phyloP scores from a whole-genome alignment of 495 filamentous ascomycete species.

The Neurospora terricola region DNA sequence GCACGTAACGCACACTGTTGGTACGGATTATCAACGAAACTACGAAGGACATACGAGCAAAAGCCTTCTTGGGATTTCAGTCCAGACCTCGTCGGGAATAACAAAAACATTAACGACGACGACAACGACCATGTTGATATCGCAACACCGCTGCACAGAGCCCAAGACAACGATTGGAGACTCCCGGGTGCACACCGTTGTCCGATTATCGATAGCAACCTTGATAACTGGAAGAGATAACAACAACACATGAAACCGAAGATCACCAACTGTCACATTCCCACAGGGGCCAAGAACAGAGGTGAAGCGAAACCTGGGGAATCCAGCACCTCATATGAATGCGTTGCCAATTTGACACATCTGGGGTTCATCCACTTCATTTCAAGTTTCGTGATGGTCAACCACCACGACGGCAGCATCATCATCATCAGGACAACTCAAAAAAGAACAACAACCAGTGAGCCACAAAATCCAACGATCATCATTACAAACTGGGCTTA shows the following conservation, averaged over 20 bases:
- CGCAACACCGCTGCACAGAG: not conserved
- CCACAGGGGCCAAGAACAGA: not conserved
- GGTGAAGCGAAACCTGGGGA: not conserved
- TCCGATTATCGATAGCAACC: not conserved
- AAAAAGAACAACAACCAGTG: not conserved
- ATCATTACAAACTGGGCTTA: not conserved
- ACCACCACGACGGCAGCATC: not conserved
- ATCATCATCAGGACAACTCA: not conserved
- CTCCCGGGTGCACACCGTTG: not conserved
- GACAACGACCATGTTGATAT: not conserved
- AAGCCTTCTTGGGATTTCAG: not conserved
- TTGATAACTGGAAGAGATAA: not conserved
- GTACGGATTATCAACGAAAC: not conserved
- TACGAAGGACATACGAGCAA: not conserved
- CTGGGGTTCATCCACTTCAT: not conserved
- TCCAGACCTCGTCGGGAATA: not conserved
- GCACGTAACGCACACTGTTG: not conserved
- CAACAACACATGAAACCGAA: not conserved
- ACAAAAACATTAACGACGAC: not conserved
- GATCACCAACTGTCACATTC: not conserved
- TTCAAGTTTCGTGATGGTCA: not conserved
- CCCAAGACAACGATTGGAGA: not conserved
- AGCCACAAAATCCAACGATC: not conserved
- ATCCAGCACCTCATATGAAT: not conserved
- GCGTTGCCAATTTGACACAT: not conserved